These are phyloP conservation scores for Neurospora pannonica DNA, from an alignment of 495 filamentous ascomycete genomes.

Conservation along the genomic window DNA sequence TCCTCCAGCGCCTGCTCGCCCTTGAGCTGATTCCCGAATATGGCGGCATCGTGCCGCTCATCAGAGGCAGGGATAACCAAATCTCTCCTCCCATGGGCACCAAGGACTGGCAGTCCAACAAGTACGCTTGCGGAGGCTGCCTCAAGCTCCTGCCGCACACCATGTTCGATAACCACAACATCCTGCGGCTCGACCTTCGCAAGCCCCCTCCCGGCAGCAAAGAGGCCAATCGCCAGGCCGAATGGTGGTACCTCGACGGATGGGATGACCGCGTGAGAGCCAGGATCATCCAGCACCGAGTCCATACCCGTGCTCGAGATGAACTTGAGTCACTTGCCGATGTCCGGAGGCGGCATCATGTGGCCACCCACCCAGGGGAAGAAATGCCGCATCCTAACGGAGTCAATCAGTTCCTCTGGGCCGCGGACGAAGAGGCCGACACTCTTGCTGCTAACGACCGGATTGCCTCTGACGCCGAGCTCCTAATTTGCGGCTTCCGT, in stretches of 20 bases:
- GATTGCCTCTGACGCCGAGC: not conserved
- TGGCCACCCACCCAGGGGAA: not conserved
- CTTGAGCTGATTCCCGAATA: slow-evolving; percentile 16
- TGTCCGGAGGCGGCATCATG: not conserved
- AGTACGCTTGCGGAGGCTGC: slow-evolving; percentile 19
- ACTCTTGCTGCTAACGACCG: not conserved
- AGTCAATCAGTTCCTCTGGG: not conserved
- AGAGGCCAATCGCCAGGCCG: slow-evolving; percentile 9
- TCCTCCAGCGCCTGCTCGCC: slow-evolving; percentile 12
- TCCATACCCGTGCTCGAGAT: not conserved
- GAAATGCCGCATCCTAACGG: not conserved
- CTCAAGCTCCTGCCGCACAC: slow-evolving; percentile 16
- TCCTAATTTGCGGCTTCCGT: slow-evolving; percentile 1
- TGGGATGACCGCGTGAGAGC: not conserved
- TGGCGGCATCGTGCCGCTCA: slow-evolving; percentile 14
- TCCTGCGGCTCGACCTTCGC: slow-evolving; percentile 7
- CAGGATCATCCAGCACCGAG: not conserved
- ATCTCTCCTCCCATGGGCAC: slow-evolving; percentile 2
- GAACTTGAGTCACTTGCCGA: not conserved
- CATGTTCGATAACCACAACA: slow-evolving; percentile 15
- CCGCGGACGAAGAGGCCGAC: not conserved
- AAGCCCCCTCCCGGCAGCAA: slow-evolving; percentile 15
- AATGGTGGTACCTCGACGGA: slow-evolving; percentile 10
- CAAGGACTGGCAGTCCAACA: slow-evolving; percentile 8
- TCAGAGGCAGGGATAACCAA: not conserved